Conservation (phyloP, 306 rosid genomes). For the Vachellia pachyceras region DNA sequence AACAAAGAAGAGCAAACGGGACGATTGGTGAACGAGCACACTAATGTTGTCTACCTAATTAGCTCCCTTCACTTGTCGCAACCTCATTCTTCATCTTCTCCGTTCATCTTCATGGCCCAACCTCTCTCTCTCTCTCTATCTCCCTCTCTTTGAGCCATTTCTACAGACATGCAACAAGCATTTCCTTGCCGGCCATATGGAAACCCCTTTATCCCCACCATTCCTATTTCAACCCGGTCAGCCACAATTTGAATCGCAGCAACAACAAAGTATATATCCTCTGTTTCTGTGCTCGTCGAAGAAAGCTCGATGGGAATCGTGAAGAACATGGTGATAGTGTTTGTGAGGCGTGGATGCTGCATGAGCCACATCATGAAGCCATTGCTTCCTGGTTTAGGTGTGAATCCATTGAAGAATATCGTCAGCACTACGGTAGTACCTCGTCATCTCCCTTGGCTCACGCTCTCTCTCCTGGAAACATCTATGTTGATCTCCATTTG, state of each 20-base stretch:
- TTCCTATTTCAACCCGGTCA: constrained; percentile 18
- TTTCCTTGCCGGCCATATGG: constrained; percentile 61
- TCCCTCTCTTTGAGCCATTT: not conserved
- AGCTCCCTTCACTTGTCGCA: no score
- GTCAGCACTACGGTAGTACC: no score
- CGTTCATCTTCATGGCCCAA: not conserved
- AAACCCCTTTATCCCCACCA: constrained; percentile 16
- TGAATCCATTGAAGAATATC: no score
- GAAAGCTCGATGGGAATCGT: constrained; percentile 7
- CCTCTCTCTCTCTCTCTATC: not conserved
- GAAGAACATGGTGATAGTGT: constrained; percentile 51
- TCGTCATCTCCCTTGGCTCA: no score
- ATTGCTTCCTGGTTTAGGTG: constrained; percentile 62
- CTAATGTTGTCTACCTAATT: no score
- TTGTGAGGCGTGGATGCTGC: constrained; percentile 61
- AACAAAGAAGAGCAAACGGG: no score
- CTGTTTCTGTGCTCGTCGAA: not conserved
- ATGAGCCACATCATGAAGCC: constrained; percentile 71
- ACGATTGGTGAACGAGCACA: no score
- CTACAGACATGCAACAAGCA: constrained; percentile 53
- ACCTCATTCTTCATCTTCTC: not conserved
- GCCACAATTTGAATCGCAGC: not conserved
- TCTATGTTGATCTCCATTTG: no score
- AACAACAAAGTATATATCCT: not conserved
- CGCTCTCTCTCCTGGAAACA: no score